phyloP scores from a whole-genome alignment of 345 rosid genomes.

The Gossypium stocksii region DNA sequence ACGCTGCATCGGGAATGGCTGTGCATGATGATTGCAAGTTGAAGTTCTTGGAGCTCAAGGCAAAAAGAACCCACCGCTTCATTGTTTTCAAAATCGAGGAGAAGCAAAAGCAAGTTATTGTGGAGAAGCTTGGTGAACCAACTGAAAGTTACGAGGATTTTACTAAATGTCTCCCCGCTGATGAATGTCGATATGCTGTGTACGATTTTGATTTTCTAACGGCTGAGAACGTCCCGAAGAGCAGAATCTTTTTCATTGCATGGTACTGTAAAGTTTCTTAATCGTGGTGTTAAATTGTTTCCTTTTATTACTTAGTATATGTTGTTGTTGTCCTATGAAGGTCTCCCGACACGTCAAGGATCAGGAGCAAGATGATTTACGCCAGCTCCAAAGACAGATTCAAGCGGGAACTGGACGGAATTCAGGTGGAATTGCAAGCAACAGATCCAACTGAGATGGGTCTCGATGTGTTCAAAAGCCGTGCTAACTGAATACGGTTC shows the following conservation, averaged over 20 bases:
- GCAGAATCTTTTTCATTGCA: constrained; percentile 59
- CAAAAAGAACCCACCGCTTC: constrained; percentile 52
- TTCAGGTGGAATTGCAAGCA: constrained; percentile 54
- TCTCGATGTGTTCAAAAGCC: constrained; percentile 54
- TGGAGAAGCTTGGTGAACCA: constrained; percentile 59
- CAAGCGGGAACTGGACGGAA: constrained; percentile 46
- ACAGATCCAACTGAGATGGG: constrained; percentile 57
- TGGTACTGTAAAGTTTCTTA: constrained; percentile 29
- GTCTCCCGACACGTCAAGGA: constrained; percentile 51
- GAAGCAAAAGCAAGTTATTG: constrained; percentile 55
- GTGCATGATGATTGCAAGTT: constrained; percentile 66
- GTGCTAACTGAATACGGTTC: constrained; percentile 31
- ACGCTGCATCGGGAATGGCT: constrained; percentile 61
- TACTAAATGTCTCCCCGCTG: constrained; percentile 51
- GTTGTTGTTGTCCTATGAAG: constrained; percentile 21
- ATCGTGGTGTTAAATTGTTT: not conserved
- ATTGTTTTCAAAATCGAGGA: constrained; percentile 55
- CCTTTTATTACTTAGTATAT: not conserved
- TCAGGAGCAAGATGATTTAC: constrained; percentile 63
- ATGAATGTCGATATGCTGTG: constrained; percentile 61
- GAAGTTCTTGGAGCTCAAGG: constrained; percentile 54
- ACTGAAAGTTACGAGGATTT: constrained; percentile 46
- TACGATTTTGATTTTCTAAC: constrained; percentile 59
- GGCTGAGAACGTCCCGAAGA: constrained; percentile 46
- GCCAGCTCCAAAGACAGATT: constrained; percentile 59